A percentile compares a stretch with the other conserved stretches of the same genome.
Evolutionary conservation across 306 rosid genomes (phyloP).

Genomic region (Quercus alba): DNA sequence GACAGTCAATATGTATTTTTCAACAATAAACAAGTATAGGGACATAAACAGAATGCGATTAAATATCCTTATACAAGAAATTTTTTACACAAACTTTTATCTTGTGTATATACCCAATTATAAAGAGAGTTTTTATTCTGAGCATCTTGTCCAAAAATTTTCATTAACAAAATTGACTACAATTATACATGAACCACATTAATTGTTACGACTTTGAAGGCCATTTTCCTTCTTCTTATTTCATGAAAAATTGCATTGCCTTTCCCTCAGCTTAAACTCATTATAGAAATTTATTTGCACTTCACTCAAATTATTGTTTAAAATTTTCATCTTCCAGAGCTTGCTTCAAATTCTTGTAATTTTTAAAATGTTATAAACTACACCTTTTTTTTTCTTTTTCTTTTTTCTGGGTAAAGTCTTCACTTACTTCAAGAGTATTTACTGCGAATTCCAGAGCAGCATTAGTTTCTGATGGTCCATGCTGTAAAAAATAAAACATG

Average conservation of each 20-base stretch:
- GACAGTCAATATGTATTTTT: neutral
- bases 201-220: neutral
- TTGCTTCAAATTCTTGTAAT: neutral
- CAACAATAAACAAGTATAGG: neutral
- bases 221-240: neutral
- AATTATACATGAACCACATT: neutral
- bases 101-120: slow-evolving; percentile 3
- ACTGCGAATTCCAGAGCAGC: slow-evolving; percentile 96
- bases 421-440: slow-evolving; percentile 56
- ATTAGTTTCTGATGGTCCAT: slow-evolving; percentile 85
- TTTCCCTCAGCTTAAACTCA: neutral
- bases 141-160: neutral
- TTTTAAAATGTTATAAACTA: neutral
- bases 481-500: slow-evolving; percentile 34
- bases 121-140: neutral
- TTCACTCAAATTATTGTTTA: neutral
- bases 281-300: slow-evolving; percentile 8
- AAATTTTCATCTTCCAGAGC: neutral
- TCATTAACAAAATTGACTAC: neutral
- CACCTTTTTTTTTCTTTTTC: neutral
- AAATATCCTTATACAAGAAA: neutral
- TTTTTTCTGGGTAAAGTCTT: neutral
- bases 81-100: neutral
- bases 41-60: neutral
- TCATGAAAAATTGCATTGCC: neutral